Evolutionary conservation across 768 basidiomycete species (phyloP).

Genomic region (Russula sp.): DNA sequence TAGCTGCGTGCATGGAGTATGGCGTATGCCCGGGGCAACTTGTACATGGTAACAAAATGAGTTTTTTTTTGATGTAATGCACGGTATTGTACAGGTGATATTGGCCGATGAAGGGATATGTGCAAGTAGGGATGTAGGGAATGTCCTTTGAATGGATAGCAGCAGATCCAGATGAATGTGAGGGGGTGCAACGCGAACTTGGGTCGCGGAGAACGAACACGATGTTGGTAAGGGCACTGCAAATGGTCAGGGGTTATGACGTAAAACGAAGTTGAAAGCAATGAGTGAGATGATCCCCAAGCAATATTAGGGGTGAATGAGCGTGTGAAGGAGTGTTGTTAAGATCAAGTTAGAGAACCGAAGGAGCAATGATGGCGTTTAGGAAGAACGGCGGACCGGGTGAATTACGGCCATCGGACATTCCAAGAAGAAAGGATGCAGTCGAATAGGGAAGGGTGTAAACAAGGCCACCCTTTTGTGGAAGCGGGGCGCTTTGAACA

Average conservation of each 20-base stretch:
- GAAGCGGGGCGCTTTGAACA: not conserved
- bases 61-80: slow-evolving; percentile 16
- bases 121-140: slow-evolving; percentile 12
- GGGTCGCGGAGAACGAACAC: not conserved
- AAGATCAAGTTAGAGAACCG: slow-evolving; percentile 8
- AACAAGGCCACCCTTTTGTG: not conserved
- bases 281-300: slow-evolving; percentile 18
- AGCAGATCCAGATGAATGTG: slow-evolving; percentile 1
- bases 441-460: not conserved
- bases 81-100: slow-evolving; percentile 22
- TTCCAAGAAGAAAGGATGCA: not conserved
- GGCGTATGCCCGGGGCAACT: slow-evolving; percentile 5
- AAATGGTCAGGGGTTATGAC: slow-evolving; percentile 5
- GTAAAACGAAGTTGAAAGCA: slow-evolving; percentile 9
- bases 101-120: slow-evolving; percentile 13
- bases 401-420: not conserved
- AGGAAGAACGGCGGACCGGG: not conserved
- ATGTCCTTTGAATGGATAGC: slow-evolving; percentile 11
- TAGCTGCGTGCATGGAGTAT: slow-evolving; percentile 1
- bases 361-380: slow-evolving; percentile 12
- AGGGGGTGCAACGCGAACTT: not conserved
- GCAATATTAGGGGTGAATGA: slow-evolving; percentile 12
- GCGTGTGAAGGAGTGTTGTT: slow-evolving; percentile 16
- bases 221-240: not conserved
- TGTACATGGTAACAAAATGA: slow-evolving; percentile 14